Percentiles rank a stretch among this genome's conserved stretches.
Evolutionary conservation across 345 rosid genomes (phyloP).

Genomic region (Carallia pectinifolia): DNA sequence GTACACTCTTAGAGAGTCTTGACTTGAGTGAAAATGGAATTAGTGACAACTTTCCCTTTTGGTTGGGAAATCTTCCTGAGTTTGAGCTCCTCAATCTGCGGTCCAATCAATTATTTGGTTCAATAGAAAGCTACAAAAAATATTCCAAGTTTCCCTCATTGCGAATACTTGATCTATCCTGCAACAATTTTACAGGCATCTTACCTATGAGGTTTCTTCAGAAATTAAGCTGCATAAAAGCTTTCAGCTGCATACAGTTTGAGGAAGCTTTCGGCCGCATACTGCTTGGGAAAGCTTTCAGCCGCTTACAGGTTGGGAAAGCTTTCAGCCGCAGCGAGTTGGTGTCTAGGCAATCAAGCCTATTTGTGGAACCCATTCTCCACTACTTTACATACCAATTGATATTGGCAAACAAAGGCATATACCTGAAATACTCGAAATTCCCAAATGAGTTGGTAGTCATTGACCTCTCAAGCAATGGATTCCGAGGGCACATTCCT

Average conservation of each 20-base stretch:
- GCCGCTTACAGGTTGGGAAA: no score
- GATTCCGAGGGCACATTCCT: constrained; percentile 7
- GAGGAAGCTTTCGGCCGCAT: no score
- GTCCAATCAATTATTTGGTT: background rate
- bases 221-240: background rate
- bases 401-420: constrained; percentile 1
- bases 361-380: no score
- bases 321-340: background rate
- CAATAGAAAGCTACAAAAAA: background rate
- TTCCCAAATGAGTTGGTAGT: background rate
- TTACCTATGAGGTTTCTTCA: background rate
- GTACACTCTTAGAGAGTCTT: background rate
- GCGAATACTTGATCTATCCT: background rate
- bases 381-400: background rate
- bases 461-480: constrained; percentile 10
- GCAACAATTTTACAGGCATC: background rate
- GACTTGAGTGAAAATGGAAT: background rate
- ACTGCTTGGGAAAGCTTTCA: no score
- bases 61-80: background rate
- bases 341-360: background rate
- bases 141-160: background rate
- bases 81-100: background rate
- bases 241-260: background rate
- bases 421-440: background rate
- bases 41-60: background rate